Evolutionary conservation across 2,329 filamentous ascomycete species (phyloP).

Genomic region (Arthrocladium fulminans): DNA sequence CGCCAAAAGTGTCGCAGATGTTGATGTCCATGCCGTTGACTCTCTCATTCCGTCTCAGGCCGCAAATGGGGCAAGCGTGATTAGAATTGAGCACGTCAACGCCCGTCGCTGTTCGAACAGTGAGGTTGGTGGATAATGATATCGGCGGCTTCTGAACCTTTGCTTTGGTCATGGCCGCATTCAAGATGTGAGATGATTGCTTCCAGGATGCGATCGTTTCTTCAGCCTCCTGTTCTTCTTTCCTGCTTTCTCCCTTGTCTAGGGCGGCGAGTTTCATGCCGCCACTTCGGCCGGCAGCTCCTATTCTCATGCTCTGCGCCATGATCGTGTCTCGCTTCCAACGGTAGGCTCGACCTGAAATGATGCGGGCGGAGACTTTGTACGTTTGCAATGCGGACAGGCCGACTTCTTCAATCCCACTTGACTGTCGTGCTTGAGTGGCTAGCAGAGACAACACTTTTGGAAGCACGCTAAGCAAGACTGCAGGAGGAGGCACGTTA

Average conservation of each 20-base stretch:
- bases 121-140: constrained; percentile 8
- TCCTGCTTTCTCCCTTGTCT: constrained; percentile 70
- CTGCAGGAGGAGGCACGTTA: constrained; percentile 80
- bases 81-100: constrained; percentile 60
- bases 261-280: constrained; percentile 87
- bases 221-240: constrained; percentile 75
- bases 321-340: constrained; percentile 87
- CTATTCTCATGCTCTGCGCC: constrained; percentile 79
- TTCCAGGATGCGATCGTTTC: constrained; percentile 71
- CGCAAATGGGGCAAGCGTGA: constrained; percentile 70
- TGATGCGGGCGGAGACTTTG: constrained; percentile 51
- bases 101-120: constrained; percentile 7
- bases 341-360: constrained; percentile 73
- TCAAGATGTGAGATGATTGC: constrained; percentile 63
- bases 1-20: constrained; percentile 84
- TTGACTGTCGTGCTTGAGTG: constrained; percentile 15
- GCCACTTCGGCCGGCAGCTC: constrained; percentile 58
- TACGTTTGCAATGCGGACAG: constrained; percentile 6
- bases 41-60: constrained; percentile 78
- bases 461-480: constrained; percentile 70
- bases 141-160: constrained; percentile 45
- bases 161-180: constrained; percentile 43
- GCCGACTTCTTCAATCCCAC: neutral
- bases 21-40: constrained; percentile 64
- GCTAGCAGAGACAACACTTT: constrained; percentile 48